These are phyloP conservation scores for Kodamaea suecica DNA, from an alignment of 1,139 yeast species.

Conservation along the genomic window DNA sequence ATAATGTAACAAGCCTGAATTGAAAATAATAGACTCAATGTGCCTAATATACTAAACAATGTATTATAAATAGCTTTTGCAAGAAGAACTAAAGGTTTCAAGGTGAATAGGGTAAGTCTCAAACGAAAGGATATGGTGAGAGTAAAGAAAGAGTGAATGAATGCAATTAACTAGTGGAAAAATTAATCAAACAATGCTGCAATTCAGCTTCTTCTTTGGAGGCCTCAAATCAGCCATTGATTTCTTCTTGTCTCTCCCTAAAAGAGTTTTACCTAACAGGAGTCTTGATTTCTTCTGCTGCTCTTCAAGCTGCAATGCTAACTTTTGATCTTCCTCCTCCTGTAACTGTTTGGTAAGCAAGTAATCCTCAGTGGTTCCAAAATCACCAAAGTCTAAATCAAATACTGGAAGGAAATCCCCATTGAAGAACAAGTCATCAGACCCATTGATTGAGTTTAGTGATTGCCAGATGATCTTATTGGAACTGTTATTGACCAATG, in stretches of 20 bases:
- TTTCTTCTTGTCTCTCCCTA: not conserved
- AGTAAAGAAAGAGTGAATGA: too few relatives aligned
- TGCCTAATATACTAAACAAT: too few relatives aligned
- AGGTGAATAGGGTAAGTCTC: too few relatives aligned
- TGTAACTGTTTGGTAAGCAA: constrained; percentile 53
- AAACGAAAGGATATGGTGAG: too few relatives aligned
- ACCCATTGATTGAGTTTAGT: constrained; percentile 61
- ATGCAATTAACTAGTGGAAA: too few relatives aligned
- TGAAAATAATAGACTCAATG: too few relatives aligned
- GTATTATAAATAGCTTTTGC: not conserved
- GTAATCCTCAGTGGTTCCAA: constrained; percentile 29
- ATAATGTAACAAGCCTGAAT: too few relatives aligned
- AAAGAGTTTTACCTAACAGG: not conserved
- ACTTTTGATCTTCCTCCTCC: constrained; percentile 55
- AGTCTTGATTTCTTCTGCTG: constrained; percentile 11
- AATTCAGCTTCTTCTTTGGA: constrained; percentile 1
- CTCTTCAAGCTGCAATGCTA: constrained; percentile 49
- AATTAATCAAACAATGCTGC: constrained; percentile 2
- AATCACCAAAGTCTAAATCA: constrained; percentile 20
- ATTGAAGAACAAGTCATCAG: constrained; percentile 61
- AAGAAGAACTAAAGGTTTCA: not conserved
- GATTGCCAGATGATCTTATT: constrained; percentile 72
- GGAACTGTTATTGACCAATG: constrained; percentile 49
- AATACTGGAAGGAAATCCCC: constrained; percentile 53
- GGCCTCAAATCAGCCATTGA: not conserved